Percentiles rank a stretch among this genome's conserved stretches.
Conservation (phyloP, 2,329 filamentous ascomycete genomes). For the Knufia petricola region DNA sequence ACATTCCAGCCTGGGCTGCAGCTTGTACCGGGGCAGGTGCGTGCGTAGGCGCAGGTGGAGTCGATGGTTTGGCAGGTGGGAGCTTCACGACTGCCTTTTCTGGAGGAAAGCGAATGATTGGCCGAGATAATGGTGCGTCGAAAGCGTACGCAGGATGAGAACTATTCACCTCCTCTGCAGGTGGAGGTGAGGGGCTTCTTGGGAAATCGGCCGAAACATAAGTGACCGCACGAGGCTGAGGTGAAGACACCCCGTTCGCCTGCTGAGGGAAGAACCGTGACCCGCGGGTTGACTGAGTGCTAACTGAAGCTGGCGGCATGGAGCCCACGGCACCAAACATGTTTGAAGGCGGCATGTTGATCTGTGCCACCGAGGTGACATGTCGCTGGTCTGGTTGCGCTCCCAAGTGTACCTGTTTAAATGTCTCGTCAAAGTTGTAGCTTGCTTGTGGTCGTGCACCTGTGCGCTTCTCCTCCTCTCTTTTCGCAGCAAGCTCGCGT, state of each 20-base stretch:
- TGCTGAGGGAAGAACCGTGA: slow-evolving; percentile 39
- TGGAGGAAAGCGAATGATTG: slow-evolving; percentile 48
- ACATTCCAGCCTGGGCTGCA: slow-evolving; percentile 20
- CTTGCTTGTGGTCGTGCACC: slow-evolving; percentile 28
- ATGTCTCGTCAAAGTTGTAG: slow-evolving; percentile 36
- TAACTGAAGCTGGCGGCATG: slow-evolving; percentile 29
- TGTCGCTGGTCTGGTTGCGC: slow-evolving; percentile 33
- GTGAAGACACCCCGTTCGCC: slow-evolving; percentile 20
- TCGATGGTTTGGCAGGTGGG: slow-evolving; percentile 35
- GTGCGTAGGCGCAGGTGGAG: slow-evolving; percentile 18
- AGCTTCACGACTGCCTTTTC: slow-evolving; percentile 70
- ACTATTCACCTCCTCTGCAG: slow-evolving; percentile 46
- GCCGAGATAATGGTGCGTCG: slow-evolving; percentile 39
- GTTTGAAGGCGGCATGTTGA: slow-evolving; percentile 27
- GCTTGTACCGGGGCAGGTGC: slow-evolving; percentile 16
- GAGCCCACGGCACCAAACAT: slow-evolving; percentile 31
- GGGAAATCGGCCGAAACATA: slow-evolving; percentile 26
- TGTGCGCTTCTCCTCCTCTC: slow-evolving; percentile 29
- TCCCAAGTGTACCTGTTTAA: slow-evolving; percentile 36
- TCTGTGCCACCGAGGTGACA: slow-evolving; percentile 30
- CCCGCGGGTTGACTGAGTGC: slow-evolving; percentile 30
- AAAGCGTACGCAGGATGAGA: slow-evolving; percentile 50
- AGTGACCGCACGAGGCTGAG: slow-evolving; percentile 30
- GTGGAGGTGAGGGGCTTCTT: slow-evolving; percentile 42
- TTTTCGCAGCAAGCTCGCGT: slow-evolving; percentile 31